phyloP scores from a whole-genome alignment of 257 asterid genomes.

The Forsythia viridissima region DNA sequence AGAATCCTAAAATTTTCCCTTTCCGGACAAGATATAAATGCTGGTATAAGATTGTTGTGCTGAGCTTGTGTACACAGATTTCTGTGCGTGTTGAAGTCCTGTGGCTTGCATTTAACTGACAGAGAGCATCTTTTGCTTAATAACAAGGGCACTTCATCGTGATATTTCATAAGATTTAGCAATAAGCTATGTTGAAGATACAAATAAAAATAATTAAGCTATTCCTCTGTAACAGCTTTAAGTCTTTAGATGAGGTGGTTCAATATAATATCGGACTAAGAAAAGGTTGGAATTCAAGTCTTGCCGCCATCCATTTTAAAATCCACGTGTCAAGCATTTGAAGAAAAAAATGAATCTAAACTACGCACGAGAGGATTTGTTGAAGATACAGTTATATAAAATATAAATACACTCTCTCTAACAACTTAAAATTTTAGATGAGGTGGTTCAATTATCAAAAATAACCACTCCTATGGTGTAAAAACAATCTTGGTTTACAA shows the following conservation, averaged over 20 bases:
- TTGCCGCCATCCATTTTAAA: background rate
- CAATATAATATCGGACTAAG: background rate
- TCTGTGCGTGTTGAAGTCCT: background rate
- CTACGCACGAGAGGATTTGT: background rate
- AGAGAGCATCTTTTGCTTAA: background rate
- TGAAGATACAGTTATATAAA: background rate
- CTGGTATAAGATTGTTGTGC: background rate
- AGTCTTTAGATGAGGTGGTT: background rate
- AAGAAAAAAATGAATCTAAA: background rate
- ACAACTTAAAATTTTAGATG: background rate
- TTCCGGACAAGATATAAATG: background rate
- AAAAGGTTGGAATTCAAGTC: background rate
- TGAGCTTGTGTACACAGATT: background rate
- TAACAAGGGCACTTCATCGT: background rate
- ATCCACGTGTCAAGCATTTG: background rate
- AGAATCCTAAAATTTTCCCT: background rate
- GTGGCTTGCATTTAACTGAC: background rate
- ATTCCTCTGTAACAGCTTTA: background rate
- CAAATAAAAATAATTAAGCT: background rate
- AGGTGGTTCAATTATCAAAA: background rate
- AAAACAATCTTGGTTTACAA: background rate
- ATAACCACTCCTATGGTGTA: background rate
- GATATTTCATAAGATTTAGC: background rate
- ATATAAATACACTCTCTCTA: background rate
- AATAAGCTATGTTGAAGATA: background rate